A percentile compares a stretch with the other conserved stretches of the same genome.
Evolutionary conservation across 208 protist genomes (phyloP).

Genomic region (Balamuthia mandrillaris): DNA sequence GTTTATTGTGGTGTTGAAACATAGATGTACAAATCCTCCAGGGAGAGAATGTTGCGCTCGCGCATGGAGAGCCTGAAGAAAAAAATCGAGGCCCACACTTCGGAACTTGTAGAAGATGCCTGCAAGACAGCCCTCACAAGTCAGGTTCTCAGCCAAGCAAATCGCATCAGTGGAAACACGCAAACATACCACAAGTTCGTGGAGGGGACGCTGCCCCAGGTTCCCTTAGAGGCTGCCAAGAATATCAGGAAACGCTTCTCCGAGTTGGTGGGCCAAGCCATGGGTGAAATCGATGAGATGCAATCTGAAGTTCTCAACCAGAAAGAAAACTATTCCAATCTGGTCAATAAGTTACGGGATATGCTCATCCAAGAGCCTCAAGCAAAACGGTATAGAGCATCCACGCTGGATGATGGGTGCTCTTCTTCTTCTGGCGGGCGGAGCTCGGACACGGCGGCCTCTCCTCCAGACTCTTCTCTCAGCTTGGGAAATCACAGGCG

Average conservation of each 20-base stretch:
- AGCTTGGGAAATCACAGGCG: neutral
- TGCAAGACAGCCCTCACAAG: neutral
- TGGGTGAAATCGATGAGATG: conserved; percentile 1
- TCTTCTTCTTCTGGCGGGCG: neutral
- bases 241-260: neutral
- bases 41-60: neutral
- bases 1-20: no score
- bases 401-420: neutral
- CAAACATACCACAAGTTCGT: neutral
- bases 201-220: neutral
- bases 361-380: neutral
- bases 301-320: neutral
- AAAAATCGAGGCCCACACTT: neutral
- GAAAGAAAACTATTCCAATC: neutral
- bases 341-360: neutral
- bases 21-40: conserved; percentile 3
- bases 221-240: neutral
- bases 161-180: neutral
- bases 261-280: neutral
- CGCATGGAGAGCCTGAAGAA: neutral
- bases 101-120: neutral
- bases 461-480: no score
- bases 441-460: neutral
- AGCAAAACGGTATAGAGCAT: neutral
- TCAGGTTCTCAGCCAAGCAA: neutral